Conservation (phyloP, 495 filamentous ascomycete species). For the Tuber calosporum region DNA sequence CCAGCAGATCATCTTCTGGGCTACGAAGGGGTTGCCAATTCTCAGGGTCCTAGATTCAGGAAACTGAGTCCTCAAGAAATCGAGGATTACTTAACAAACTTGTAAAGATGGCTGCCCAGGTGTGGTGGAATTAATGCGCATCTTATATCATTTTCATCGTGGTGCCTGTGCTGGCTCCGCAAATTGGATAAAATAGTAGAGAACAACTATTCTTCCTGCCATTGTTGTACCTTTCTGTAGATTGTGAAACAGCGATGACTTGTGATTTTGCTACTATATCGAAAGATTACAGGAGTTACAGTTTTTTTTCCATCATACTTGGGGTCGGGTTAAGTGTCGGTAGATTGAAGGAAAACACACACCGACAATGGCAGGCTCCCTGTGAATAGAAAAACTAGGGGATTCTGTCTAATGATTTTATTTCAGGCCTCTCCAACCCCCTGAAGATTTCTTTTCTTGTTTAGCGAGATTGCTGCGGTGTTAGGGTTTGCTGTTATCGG, state of each 20-base stretch:
- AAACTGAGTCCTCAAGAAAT: slow-evolving; percentile 97
- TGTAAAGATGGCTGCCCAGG: slow-evolving; percentile 49
- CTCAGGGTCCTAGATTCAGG: slow-evolving; percentile 84
- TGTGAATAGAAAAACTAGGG: no score
- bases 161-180: neutral
- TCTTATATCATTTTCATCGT: neutral
- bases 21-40: slow-evolving; percentile 83
- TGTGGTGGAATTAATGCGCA: neutral
- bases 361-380: no score
- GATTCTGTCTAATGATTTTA: no score
- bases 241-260: neutral
- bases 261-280: neutral
- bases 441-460: no score
- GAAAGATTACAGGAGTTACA: neutral
- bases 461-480: no score
- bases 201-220: neutral
- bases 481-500: no score
- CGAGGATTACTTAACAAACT: slow-evolving; percentile 96
- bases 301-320: neutral
- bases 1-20: slow-evolving; percentile 89
- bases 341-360: no score
- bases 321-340: no score
- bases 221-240: neutral
- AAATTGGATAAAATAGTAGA: neutral
- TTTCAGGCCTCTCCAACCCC: no score